Percentiles rank a stretch among this genome's conserved stretches.
These are phyloP conservation scores for Dacryopinax primogenitus DNA, from an alignment of 768 basidiomycete genomes.

Conservation along the genomic window DNA sequence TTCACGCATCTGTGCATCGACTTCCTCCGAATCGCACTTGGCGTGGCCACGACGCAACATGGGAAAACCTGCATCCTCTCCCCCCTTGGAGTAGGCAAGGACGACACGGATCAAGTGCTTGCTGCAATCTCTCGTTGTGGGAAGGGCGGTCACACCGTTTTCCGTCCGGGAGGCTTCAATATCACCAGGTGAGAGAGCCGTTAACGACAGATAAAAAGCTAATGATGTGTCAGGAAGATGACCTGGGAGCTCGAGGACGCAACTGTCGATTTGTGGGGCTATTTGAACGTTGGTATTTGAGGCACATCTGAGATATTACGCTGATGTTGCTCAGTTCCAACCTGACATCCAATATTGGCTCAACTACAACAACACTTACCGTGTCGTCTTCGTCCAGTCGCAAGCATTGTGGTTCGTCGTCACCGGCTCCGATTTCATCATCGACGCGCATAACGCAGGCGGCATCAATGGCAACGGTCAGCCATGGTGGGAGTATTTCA, in stretches of 20 bases:
- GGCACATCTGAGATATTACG: neutral
- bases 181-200: conserved; percentile 34
- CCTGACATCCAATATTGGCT: conserved; percentile 47
- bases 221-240: conserved; percentile 34
- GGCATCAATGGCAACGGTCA: conserved; percentile 51
- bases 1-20: neutral
- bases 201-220: neutral
- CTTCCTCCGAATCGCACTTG: neutral
- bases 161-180: conserved; percentile 37
- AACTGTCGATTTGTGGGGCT: conserved; percentile 33
- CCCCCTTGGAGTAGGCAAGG: conserved; percentile 30
- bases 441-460: conserved; percentile 44
- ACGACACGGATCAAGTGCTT: conserved; percentile 37
- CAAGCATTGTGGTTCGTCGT: conserved; percentile 56
- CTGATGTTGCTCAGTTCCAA: conserved; percentile 31
- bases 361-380: conserved; percentile 41
- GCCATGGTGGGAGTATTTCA: conserved; percentile 47
- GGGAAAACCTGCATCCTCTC: conserved; percentile 10
- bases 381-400: conserved; percentile 48
- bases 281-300: conserved; percentile 31
- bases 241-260: conserved; percentile 38
- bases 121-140: conserved; percentile 40
- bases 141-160: conserved; percentile 34
- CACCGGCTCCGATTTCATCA: conserved; percentile 41
- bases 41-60: conserved; percentile 9